Percentiles rank a stretch among this genome's conserved stretches.
Conservation (phyloP, 768 basidiomycete genomes). For the Mrakia gelida region DNA sequence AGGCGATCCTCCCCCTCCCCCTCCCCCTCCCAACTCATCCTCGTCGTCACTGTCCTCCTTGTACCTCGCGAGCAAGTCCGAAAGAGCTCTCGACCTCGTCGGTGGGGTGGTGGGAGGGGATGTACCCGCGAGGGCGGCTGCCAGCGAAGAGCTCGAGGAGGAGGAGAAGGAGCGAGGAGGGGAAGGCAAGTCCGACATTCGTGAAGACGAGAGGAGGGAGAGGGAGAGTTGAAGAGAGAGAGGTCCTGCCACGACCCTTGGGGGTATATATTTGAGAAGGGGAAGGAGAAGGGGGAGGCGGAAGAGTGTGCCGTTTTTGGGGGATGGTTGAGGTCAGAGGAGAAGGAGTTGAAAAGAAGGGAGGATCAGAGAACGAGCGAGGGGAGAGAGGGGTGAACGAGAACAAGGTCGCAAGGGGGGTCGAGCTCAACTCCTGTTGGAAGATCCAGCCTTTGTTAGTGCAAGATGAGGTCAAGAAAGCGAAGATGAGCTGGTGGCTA, state of each 20-base stretch:
- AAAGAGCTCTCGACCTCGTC: background rate
- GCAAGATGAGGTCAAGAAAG: background rate
- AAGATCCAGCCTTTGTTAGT: background rate
- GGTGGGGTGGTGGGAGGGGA: background rate
- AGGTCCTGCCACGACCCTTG: too few relatives aligned
- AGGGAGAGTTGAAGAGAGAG: background rate
- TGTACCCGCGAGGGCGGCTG: background rate
- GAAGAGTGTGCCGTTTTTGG: background rate
- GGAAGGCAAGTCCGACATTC: background rate
- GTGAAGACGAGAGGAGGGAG: background rate
- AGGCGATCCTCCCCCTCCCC: background rate
- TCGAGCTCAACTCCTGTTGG: background rate
- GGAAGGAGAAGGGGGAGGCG: background rate
- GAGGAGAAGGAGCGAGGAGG: conserved; percentile 1
- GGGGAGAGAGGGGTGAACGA: too few relatives aligned
- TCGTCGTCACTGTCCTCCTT: conserved; percentile 4
- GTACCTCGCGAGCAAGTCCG: conserved; percentile 2
- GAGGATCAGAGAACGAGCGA: too few relatives aligned
- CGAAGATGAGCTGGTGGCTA: background rate
- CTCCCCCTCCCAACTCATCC: background rate
- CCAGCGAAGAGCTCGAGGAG: conserved; percentile 10
- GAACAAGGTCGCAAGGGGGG: background rate
- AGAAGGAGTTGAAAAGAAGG: background rate
- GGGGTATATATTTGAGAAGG: background rate
- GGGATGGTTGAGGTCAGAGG: conserved; percentile 1